A percentile compares a stretch with the other conserved stretches of the same genome.
These are phyloP conservation scores for Coniochaeta sp. DNA, from an alignment of 2,329 filamentous ascomycete genomes.

Conservation along the genomic window DNA sequence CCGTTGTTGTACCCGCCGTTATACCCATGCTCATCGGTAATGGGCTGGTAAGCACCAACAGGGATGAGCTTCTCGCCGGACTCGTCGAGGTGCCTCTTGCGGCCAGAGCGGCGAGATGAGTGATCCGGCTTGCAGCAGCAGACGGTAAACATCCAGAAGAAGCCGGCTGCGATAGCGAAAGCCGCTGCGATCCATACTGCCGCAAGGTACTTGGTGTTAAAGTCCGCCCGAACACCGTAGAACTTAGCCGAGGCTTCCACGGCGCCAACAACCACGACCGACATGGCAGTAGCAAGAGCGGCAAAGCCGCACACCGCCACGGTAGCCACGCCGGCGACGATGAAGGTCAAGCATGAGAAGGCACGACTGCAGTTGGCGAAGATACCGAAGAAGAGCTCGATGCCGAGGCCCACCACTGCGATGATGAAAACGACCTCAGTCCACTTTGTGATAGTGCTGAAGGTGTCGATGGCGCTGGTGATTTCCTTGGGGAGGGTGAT, in stretches of 20 bases:
- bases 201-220: slow-evolving; percentile 65
- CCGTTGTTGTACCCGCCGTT: slow-evolving; percentile 22
- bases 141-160: slow-evolving; percentile 88
- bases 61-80: slow-evolving; percentile 45
- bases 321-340: slow-evolving; percentile 60
- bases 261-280: slow-evolving; percentile 59
- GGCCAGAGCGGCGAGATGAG: slow-evolving; percentile 19
- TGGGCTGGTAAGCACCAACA: slow-evolving; percentile 35
- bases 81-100: slow-evolving; percentile 15
- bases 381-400: slow-evolving; percentile 71
- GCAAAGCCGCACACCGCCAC: slow-evolving; percentile 53
- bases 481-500: slow-evolving; percentile 62
- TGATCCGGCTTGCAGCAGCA: slow-evolving; percentile 78
- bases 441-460: slow-evolving; percentile 69
- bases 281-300: slow-evolving; percentile 66
- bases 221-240: slow-evolving; percentile 60
- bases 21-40: slow-evolving; percentile 29
- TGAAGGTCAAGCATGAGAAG: slow-evolving; percentile 74
- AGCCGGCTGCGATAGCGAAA: slow-evolving; percentile 63
- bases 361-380: slow-evolving; percentile 76
- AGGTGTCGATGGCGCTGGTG: slow-evolving; percentile 60
- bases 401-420: slow-evolving; percentile 59
- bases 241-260: slow-evolving; percentile 59
- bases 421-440: slow-evolving; percentile 76
- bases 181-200: slow-evolving; percentile 73